Conservation (phyloP, 2,329 filamentous ascomycete species). For the Claviceps quebecensis region DNA sequence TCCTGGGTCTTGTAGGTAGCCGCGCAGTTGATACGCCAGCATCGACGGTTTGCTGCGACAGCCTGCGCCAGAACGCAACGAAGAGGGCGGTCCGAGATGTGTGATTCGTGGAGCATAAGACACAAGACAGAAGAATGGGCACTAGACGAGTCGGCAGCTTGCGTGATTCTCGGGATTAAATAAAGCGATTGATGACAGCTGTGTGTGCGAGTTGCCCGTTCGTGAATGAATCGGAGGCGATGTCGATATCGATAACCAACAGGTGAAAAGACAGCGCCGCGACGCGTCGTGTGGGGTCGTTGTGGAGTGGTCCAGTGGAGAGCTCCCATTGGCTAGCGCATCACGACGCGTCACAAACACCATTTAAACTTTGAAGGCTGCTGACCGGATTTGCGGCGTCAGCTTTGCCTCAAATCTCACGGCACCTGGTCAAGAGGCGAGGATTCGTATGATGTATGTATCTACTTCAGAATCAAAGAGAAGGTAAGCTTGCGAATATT, state of each 20-base stretch:
- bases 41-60: constrained; percentile 1
- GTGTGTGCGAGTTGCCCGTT: no score
- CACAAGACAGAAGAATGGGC: not conserved
- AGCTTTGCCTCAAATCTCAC: no score
- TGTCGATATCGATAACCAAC: not conserved
- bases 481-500: no score
- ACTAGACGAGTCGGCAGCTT: not conserved
- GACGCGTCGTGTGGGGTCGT: not conserved
- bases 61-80: not conserved
- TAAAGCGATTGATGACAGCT: no score
- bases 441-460: no score
- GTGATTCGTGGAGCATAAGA: not conserved
- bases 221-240: not conserved
- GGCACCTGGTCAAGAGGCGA: no score
- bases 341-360: not conserved
- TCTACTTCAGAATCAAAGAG: no score
- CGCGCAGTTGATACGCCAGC: constrained; percentile 5
- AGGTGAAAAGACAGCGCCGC: not conserved
- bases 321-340: not conserved
- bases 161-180: not conserved
- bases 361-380: no score
- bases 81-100: not conserved
- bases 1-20: not conserved
- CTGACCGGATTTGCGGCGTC: no score
- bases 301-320: not conserved